phyloP scores from a whole-genome alignment of 2,329 filamentous ascomycete species.

The Cyclaneusma minus region DNA sequence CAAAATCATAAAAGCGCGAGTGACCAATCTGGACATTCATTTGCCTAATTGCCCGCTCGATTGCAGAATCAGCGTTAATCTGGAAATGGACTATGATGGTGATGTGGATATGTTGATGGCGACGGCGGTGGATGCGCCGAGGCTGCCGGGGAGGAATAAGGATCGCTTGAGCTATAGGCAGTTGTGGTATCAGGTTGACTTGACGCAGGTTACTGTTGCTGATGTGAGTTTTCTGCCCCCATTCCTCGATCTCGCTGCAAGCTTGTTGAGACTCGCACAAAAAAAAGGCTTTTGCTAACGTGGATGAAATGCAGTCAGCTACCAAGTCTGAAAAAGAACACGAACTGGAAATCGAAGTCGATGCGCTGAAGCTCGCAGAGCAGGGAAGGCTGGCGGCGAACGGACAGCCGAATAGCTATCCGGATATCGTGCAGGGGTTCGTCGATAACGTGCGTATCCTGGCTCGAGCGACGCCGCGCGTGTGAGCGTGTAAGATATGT shows the following conservation, averaged over 20 bases:
- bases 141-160: slow-evolving; percentile 53
- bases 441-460: slow-evolving; percentile 69
- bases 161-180: slow-evolving; percentile 87
- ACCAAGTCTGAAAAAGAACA: slow-evolving; percentile 45
- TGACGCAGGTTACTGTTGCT: slow-evolving; percentile 70
- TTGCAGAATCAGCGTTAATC: slow-evolving; percentile 84
- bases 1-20: slow-evolving; percentile 83
- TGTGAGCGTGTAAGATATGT: too few species aligned
- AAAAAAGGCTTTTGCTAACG: slow-evolving; percentile 4
- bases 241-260: not conserved
- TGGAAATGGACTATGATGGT: slow-evolving; percentile 81
- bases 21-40: slow-evolving; percentile 77
- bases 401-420: slow-evolving; percentile 41
- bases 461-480: too few species aligned
- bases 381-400: slow-evolving; percentile 43
- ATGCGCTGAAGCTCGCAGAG: slow-evolving; percentile 44
- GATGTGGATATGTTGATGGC: slow-evolving; percentile 36
- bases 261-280: not conserved
- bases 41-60: slow-evolving; percentile 68
- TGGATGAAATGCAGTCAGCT: too few species aligned
- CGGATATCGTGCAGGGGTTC: slow-evolving; percentile 55
- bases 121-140: slow-evolving; percentile 20
- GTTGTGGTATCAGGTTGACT: slow-evolving; percentile 73
- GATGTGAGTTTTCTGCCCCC: slow-evolving; percentile 20
- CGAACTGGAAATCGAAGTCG: slow-evolving; percentile 67